Evolutionary conservation across 108 stramenopile species (phyloP).

Genomic region (Epipyxis sp.): DNA sequence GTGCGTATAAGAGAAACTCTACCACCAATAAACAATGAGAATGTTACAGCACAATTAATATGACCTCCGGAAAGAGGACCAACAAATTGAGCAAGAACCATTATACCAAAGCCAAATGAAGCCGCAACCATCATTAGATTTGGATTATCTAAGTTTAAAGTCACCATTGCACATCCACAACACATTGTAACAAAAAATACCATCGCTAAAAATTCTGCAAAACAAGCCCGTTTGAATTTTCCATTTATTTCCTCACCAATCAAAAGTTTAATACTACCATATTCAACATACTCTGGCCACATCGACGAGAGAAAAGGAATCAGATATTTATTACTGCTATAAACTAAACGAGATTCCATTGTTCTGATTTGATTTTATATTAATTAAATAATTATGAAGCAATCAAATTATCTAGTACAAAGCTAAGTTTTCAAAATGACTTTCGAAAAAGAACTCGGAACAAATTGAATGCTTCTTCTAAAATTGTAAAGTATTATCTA

Average conservation of each 20-base stretch:
- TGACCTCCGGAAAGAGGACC: conserved; percentile 37
- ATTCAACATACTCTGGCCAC: conserved; percentile 12
- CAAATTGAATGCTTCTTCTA: too few species aligned
- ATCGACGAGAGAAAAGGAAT: too few species aligned
- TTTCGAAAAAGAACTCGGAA: too few species aligned
- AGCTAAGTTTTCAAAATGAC: too few species aligned
- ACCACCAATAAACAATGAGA: not conserved
- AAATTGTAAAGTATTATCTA: too few species aligned
- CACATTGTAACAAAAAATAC: conserved; percentile 29
- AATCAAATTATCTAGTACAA: too few species aligned
- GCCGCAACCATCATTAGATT: conserved; percentile 24
- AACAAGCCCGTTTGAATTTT: conserved; percentile 24
- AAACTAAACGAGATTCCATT: too few species aligned
- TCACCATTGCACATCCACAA: conserved; percentile 35
- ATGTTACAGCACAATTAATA: conserved; percentile 32
- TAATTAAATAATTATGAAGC: too few species aligned
- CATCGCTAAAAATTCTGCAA: conserved; percentile 29
- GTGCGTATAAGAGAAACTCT: not conserved
- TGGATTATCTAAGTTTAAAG: conserved; percentile 6
- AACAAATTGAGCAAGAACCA: conserved; percentile 32
- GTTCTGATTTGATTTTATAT: too few species aligned
- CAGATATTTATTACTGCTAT: too few species aligned
- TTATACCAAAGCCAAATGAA: conserved; percentile 31
- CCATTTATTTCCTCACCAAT: not conserved
- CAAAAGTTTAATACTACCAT: not conserved